Percentiles rank a stretch among this genome's conserved stretches.
Conservation (phyloP, 2,329 filamentous ascomycete genomes). For the Fusarium compactum region DNA sequence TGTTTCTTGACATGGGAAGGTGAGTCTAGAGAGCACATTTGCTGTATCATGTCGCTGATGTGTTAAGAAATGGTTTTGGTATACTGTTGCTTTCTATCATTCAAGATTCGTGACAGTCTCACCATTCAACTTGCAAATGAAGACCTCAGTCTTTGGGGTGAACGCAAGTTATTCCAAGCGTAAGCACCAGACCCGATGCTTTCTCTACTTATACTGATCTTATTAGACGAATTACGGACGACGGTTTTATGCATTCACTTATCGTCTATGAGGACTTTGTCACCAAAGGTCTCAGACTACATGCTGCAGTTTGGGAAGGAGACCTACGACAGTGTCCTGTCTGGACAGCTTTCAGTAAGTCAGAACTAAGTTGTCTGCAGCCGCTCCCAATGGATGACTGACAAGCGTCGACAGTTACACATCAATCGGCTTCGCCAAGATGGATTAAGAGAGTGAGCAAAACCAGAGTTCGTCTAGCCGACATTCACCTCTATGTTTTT, state of each 20-base stretch:
- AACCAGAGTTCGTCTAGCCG: constrained; percentile 63
- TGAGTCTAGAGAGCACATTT: constrained; percentile 44
- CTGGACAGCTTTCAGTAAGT: constrained; percentile 73
- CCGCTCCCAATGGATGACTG: neutral
- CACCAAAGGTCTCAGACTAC: constrained; percentile 64
- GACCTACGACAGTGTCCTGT: constrained; percentile 67
- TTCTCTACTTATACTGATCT: constrained; percentile 14
- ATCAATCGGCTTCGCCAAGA: constrained; percentile 59
- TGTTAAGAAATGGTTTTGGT: constrained; percentile 68
- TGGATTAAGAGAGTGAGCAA: constrained; percentile 65
- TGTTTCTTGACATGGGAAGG: constrained; percentile 72
- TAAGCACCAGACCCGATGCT: constrained; percentile 50
- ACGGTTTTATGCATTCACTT: constrained; percentile 65
- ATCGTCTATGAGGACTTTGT: constrained; percentile 65
- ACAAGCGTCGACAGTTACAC: constrained; percentile 59
- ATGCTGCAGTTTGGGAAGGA: constrained; percentile 68
- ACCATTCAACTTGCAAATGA: constrained; percentile 58
- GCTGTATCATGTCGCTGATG: constrained; percentile 14
- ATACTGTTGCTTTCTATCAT: constrained; percentile 67
- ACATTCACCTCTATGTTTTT: constrained; percentile 70
- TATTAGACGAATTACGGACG: constrained; percentile 67
- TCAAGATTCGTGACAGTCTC: constrained; percentile 64
- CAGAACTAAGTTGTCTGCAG: too few species aligned
- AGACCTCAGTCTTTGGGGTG: constrained; percentile 62
- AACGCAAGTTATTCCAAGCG: constrained; percentile 68